Conservation (phyloP, 2,329 filamentous ascomycete species). For the Colletotrichum agaves region DNA sequence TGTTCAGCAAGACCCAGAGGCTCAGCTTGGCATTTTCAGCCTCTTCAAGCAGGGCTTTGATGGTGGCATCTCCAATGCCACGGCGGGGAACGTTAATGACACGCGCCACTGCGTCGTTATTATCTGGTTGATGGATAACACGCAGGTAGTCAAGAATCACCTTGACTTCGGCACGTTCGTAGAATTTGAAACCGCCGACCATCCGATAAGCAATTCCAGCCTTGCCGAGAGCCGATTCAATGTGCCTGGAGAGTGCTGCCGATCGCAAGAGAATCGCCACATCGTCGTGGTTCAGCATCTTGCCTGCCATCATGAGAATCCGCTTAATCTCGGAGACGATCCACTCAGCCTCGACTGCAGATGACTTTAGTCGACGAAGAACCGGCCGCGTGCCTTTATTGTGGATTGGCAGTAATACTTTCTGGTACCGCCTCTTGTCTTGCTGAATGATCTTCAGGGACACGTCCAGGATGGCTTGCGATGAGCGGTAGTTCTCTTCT, state of each 20-base stretch:
- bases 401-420: slow-evolving; percentile 83
- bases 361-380: slow-evolving; percentile 76
- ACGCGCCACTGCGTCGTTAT: slow-evolving; percentile 85
- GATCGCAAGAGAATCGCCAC: slow-evolving; percentile 90
- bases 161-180: slow-evolving; percentile 90
- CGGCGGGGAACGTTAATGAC: slow-evolving; percentile 87
- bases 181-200: slow-evolving; percentile 91
- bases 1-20: slow-evolving; percentile 78
- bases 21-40: slow-evolving; percentile 76
- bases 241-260: slow-evolving; percentile 82
- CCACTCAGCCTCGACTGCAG: slow-evolving; percentile 84
- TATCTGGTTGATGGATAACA: slow-evolving; percentile 83
- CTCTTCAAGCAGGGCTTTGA: slow-evolving; percentile 79
- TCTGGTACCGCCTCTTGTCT: slow-evolving; percentile 82
- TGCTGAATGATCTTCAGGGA: slow-evolving; percentile 92
- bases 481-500: slow-evolving; percentile 95
- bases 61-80: slow-evolving; percentile 81
- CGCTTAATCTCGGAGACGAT: slow-evolving; percentile 86
- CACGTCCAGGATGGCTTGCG: slow-evolving; percentile 81
- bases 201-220: slow-evolving; percentile 89
- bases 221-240: slow-evolving; percentile 84
- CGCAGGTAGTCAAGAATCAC: slow-evolving; percentile 88
- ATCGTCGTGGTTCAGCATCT: slow-evolving; percentile 78
- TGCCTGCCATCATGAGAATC: slow-evolving; percentile 75
- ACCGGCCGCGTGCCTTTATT: slow-evolving; percentile 83